These are phyloP conservation scores for Fraxinus latifolia DNA, from an alignment of 305 asterid species.

Conservation along the genomic window DNA sequence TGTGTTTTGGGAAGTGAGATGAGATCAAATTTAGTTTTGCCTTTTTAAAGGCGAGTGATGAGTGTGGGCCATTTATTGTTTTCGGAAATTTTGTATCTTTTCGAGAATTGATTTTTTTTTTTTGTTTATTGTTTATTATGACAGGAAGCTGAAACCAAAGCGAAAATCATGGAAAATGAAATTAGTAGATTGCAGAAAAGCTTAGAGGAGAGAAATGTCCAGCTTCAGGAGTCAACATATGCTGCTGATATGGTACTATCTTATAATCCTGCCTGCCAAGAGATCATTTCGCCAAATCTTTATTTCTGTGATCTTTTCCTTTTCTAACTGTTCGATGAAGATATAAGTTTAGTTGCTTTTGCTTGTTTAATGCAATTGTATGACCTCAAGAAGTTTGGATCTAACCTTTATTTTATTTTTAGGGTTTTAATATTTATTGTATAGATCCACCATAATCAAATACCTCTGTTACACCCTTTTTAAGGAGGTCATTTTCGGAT, in stretches of 20 bases:
- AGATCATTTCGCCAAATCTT: not conserved
- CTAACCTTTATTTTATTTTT: constrained; percentile 9
- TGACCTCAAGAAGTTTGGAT: constrained; percentile 13
- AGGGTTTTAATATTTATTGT: not conserved
- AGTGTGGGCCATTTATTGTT: constrained; percentile 17
- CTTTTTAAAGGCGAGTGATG: not conserved
- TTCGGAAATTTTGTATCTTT: constrained; percentile 8
- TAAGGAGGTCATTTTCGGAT: constrained; percentile 29
- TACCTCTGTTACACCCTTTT: constrained; percentile 22
- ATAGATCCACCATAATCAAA: constrained; percentile 20
- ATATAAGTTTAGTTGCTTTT: not conserved
- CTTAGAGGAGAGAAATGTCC: constrained; percentile 52
- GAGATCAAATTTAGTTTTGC: constrained; percentile 25
- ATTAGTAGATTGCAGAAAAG: constrained; percentile 48
- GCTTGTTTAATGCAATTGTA: not conserved
- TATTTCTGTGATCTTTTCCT: not conserved
- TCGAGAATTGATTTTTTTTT: not conserved
- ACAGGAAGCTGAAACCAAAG: constrained; percentile 70
- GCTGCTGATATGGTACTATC: constrained; percentile 49
- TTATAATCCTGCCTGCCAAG: not conserved
- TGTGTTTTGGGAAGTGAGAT: not conserved
- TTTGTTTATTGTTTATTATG: constrained; percentile 6
- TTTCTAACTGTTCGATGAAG: not conserved
- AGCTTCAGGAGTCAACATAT: constrained; percentile 61
- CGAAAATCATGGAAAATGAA: constrained; percentile 62